Conservation (phyloP, 2,329 filamentous ascomycete genomes). For the Knufia fluminis region DNA sequence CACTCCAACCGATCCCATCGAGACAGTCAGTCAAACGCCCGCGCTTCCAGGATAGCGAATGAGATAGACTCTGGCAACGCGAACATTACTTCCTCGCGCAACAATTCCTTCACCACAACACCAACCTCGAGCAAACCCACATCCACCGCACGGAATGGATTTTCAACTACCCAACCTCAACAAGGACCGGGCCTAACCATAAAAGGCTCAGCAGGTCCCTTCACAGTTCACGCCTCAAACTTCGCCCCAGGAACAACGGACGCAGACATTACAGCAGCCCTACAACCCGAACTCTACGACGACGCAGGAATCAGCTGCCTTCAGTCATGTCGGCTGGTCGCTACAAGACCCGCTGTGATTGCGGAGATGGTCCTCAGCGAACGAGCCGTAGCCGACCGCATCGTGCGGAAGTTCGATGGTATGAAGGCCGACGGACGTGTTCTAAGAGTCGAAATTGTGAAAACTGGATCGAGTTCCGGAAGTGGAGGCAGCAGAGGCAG, state of each 20-base stretch:
- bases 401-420: constrained; percentile 54
- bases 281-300: constrained; percentile 35
- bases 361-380: constrained; percentile 52
- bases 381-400: constrained; percentile 47
- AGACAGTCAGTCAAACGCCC: constrained; percentile 22
- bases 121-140: constrained; percentile 8
- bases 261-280: constrained; percentile 54
- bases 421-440: constrained; percentile 55
- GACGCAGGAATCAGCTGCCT: constrained; percentile 31
- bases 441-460: constrained; percentile 48
- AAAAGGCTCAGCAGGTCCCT: constrained; percentile 46
- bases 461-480: constrained; percentile 13
- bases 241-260: constrained; percentile 59
- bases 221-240: constrained; percentile 51
- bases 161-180: too few species aligned
- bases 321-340: constrained; percentile 44
- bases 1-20: constrained; percentile 13
- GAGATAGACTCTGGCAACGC: constrained; percentile 25
- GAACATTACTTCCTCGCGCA: constrained; percentile 28
- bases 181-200: constrained; percentile 42
- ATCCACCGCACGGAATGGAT: too few species aligned
- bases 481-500: background rate
- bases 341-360: constrained; percentile 44
- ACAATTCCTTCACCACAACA: constrained; percentile 15
- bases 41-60: constrained; percentile 26